Percentiles rank a stretch among this genome's conserved stretches.
These are phyloP conservation scores for Cavenderia fasciculata DNA, from an alignment of 78 protist species.

Conservation along the genomic window DNA sequence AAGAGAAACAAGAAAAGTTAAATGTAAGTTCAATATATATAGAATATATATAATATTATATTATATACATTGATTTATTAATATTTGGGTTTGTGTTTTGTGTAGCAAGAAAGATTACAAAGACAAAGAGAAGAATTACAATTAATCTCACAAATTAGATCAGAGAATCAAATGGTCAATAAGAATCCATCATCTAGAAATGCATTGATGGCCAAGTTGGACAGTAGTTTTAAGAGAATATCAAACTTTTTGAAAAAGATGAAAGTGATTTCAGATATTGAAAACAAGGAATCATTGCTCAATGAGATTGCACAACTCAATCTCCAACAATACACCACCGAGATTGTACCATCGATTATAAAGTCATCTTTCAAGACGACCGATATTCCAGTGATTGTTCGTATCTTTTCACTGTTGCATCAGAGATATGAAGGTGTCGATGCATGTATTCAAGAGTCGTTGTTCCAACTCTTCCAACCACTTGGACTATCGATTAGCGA, in stretches of 20 bases:
- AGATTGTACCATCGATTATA: slow-evolving; percentile 52
- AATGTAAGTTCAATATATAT: neutral
- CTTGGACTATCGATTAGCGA: neutral
- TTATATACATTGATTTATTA: neutral
- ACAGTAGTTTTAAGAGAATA: slow-evolving; percentile 37
- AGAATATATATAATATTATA: neutral
- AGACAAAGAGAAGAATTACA: slow-evolving; percentile 19
- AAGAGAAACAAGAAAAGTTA: neutral
- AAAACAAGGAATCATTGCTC: slow-evolving; percentile 15
- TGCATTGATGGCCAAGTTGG: neutral
- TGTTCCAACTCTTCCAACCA: slow-evolving; percentile 29
- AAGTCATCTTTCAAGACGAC: slow-evolving; percentile 32
- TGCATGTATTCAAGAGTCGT: neutral
- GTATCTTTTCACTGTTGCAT: slow-evolving; percentile 28
- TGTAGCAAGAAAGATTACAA: slow-evolving; percentile 23
- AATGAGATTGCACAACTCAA: slow-evolving; percentile 26
- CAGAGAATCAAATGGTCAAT: neutral
- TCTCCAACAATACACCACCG: slow-evolving; percentile 32
- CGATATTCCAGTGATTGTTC: slow-evolving; percentile 17
- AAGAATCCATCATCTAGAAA: neutral
- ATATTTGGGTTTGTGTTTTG: too few relatives aligned
- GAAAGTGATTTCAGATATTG: slow-evolving; percentile 14
- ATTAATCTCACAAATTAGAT: neutral
- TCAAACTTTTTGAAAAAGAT: slow-evolving; percentile 41
- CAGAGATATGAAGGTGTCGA: slow-evolving; percentile 57